Evolutionary conservation across 305 asterid genomes (phyloP).

Genomic region (Fraxinus baroniana): DNA sequence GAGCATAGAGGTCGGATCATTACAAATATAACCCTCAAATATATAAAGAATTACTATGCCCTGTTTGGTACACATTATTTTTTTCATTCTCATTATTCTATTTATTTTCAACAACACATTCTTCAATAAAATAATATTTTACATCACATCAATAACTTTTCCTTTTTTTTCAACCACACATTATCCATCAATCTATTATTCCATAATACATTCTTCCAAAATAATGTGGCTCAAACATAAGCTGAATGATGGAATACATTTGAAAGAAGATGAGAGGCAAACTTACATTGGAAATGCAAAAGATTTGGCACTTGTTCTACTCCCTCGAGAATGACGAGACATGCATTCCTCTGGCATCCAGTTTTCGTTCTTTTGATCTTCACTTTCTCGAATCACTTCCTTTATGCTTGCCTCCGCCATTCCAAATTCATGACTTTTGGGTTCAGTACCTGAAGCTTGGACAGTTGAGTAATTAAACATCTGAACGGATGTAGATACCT

Average conservation of each 20-base stretch:
- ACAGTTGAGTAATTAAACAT: constrained; percentile 28
- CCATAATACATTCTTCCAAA: no score
- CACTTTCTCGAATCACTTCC: constrained; percentile 36
- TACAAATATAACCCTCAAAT: neutral
- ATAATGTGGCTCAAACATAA: neutral
- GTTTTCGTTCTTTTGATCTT: constrained; percentile 1
- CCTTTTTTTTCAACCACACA: no score
- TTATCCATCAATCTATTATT: no score
- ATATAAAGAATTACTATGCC: neutral
- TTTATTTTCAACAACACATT: no score
- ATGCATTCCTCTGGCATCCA: neutral
- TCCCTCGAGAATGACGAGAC: constrained; percentile 37
- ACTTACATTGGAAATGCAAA: constrained; percentile 64
- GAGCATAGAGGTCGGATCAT: neutral
- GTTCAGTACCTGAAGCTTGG: constrained; percentile 7
- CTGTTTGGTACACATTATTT: no score
- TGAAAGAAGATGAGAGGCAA: neutral
- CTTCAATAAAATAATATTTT: no score
- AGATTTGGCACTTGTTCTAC: constrained; percentile 51
- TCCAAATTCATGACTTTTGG: constrained; percentile 34
- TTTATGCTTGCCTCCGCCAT: constrained; percentile 33
- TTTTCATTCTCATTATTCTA: no score
- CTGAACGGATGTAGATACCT: constrained; percentile 29
- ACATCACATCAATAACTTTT: no score
- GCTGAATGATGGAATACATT: neutral